Base-by-base conservation (phyloP, 129 eudicot species). In the Heracleum sosnowskyi region DNA sequence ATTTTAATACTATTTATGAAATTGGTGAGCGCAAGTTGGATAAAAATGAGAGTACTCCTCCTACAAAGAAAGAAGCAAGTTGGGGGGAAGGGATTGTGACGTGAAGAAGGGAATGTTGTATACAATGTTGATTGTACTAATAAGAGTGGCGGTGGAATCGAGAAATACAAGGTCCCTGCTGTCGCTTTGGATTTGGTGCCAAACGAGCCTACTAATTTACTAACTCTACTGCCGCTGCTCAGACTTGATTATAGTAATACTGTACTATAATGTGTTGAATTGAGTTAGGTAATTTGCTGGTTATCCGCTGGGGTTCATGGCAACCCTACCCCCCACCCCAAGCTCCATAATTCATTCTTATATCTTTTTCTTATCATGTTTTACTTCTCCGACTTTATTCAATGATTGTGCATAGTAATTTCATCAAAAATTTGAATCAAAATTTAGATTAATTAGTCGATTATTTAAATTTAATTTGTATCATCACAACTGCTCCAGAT, bases 251-350 rank as follows among this genome's bases (percentile, higher is more conserved):
- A n/a, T n/a, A n/a, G n/a, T n/a, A n/a, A n/a, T n/a, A n/a, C n/a
- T n/a, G n/a, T n/a, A n/a, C n/a, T n/a, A n/a, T n/a, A n/a, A n/a
- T n/a, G n/a, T n/a, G n/a, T n/a, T n/a, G 7, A 18, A 72, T 69
- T 69, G 74, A 20, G 74, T 70, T 36, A 37, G 74, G 74, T 70
- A 70, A 20, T 70, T 69, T 70, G 40, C 44, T 8, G 74, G 74
- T 36, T 37, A 70, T 70, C 74, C 29, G 41, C 74, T 70, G 29
- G 40, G 42, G 29, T 70, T 69, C 16, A 70, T 70, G 74, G 46
- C 16, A 18, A 4, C 74, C 74, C 46, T 15, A 69, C n/a, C 74
- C 44, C 46, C 24, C 4, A 2, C 5, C 12, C 2, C n/a, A n/a
- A n/a, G n/a, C 41, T 34, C 7, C 2, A 34, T 31, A 29, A 64